Conservation (phyloP, 352 stramenopile species). For the Globisporangium echinulatum region DNA sequence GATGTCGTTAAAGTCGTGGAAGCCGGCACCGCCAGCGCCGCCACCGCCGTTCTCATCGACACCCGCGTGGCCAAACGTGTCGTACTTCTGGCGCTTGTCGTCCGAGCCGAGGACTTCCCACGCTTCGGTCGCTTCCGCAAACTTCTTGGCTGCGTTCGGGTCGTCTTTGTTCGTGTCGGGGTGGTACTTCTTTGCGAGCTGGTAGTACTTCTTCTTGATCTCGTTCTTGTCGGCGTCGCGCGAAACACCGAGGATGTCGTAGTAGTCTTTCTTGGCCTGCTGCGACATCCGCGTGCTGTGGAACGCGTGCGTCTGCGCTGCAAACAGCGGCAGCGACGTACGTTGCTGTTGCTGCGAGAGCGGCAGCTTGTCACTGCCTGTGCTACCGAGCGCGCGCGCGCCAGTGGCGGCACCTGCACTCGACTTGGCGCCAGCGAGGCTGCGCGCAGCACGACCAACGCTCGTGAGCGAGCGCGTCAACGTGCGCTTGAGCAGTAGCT, state of each 20-base stretch:
- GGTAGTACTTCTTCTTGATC: conserved; percentile 98
- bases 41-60: conserved; percentile 88
- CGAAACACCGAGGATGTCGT: conserved; percentile 92
- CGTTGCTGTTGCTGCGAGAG: neutral
- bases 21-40: conserved; percentile 38
- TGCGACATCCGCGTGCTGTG: conserved; percentile 55
- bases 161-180: conserved; percentile 97
- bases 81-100: conserved; percentile 92
- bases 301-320: conserved; percentile 24
- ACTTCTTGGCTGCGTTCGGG: conserved; percentile 87
- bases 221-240: conserved; percentile 89
- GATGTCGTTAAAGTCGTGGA: conserved; percentile 88
- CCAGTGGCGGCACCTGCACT: neutral
- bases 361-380: neutral
- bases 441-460: conserved; percentile 5
- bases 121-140: conserved; percentile 89
- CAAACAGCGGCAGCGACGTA: conserved; percentile 3
- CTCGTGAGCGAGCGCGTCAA: conserved; percentile 8
- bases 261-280: conserved; percentile 92
- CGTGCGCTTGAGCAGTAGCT: conserved; percentile 8
- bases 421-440: conserved; percentile 7
- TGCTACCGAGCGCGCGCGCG: neutral
- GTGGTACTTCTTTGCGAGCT: conserved; percentile 97
- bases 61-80: conserved; percentile 93
- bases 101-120: conserved; percentile 92